Evolutionary conservation across 2,329 filamentous ascomycete species (phyloP), one percentile per base, ranked within the genome.

Genomic region (Arthrobotrys entomopaga): DNA sequence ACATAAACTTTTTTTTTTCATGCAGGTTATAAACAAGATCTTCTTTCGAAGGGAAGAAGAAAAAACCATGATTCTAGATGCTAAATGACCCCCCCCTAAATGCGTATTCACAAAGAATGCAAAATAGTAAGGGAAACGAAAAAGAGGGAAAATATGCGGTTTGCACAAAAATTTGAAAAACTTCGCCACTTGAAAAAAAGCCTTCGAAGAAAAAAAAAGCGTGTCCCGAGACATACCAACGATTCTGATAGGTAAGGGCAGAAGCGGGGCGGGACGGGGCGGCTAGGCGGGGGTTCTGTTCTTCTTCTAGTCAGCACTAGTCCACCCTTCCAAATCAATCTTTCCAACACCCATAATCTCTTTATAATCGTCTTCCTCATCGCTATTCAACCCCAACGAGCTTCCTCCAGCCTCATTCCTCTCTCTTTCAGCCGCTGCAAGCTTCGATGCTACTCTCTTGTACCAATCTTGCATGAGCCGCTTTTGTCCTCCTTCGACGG

Each of bases 391-490:
- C 0, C 93, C 93, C 57, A 98, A 81, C 0, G 93, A 92, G 53
- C 93, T 93, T 70, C 90, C 87, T 6, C 94, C 95, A 75, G 95
- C 95, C 78, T 97, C 93, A 79, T 88, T 91, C 78, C 95, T 87
- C 83, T 99, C 95, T 76, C 92, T 87, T 1, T 91, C 93, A 81
- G 98, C 95, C 16, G 85, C 87, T n/a, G 91, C 94, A 19, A 98
- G 83, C 78, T 93, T 87, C 79, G 94, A 82, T 0, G 92, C 92
- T 77, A 99, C 91, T 48, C 95, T 86, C 85, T 97, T 97, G 84
- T 98, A 98, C 83, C 99, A 99, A 81, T 99, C 95, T 71, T 89
- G 87, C 90, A 99, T 97, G 81, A 90, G 93, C 78, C 94, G 87
- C 86, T 96, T 95, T 16, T 77, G 77, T 4, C 74, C 74, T 0